phyloP scores from a whole-genome alignment of 2,329 filamentous ascomycete species.

The Xylariaceae sp. region DNA sequence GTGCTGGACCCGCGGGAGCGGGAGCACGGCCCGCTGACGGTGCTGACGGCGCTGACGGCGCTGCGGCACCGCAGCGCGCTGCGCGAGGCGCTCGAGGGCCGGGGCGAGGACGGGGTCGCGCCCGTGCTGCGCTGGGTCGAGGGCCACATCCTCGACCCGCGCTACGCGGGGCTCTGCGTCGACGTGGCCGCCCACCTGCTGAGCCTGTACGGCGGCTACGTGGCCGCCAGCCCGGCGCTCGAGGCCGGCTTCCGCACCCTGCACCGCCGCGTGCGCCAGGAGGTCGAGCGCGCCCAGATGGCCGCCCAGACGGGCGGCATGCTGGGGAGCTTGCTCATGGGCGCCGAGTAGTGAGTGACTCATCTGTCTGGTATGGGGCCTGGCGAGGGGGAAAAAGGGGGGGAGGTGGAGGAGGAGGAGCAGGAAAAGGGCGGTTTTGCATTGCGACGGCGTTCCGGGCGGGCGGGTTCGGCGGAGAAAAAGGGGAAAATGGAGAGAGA shows the following conservation, averaged over 20 bases:
- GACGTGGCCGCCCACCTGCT: conserved; percentile 77
- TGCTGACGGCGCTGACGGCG: conserved; percentile 73
- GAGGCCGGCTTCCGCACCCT: conserved; percentile 62
- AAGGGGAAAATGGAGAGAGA: too few relatives aligned
- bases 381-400: too few relatives aligned
- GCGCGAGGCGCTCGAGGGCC: conserved; percentile 67
- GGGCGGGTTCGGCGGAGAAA: too few relatives aligned
- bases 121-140: conserved; percentile 79
- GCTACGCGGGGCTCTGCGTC: conserved; percentile 71
- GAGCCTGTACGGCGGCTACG: conserved; percentile 78
- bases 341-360: too few relatives aligned
- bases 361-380: too few relatives aligned
- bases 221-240: conserved; percentile 66
- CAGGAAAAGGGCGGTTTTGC: too few relatives aligned
- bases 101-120: conserved; percentile 74
- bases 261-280: conserved; percentile 61
- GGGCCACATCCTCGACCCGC: conserved; percentile 73
- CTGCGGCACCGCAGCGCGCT: conserved; percentile 83
- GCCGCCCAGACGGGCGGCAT: conserved; percentile 80
- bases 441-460: too few relatives aligned
- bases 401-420: too few relatives aligned
- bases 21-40: conserved; percentile 52
- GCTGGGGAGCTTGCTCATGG: conserved; percentile 64
- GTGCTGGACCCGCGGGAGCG: conserved; percentile 52
- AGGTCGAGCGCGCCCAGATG: conserved; percentile 76